These are phyloP conservation scores for Haematococcus lacustris DNA, from an alignment of 139 green algal genomes.

Conservation along the genomic window DNA sequence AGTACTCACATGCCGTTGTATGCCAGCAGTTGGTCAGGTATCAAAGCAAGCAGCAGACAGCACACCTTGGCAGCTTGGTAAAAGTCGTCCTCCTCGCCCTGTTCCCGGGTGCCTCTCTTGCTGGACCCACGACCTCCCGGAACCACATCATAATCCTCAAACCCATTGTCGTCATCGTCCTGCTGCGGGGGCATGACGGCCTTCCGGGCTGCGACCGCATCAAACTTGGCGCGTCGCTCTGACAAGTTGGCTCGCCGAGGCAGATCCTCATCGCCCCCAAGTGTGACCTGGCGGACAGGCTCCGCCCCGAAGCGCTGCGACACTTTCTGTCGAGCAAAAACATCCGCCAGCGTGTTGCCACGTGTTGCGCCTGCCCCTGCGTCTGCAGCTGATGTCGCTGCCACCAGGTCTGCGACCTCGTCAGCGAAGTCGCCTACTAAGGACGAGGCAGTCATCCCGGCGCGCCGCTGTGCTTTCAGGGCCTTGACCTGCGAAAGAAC, in stretches of 20 bases:
- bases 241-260: conserved; percentile 6
- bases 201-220: conserved; percentile 9
- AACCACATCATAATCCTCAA: conserved; percentile 20
- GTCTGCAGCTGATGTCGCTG: too few relatives aligned
- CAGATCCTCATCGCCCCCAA: conserved; percentile 41
- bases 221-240: conserved; percentile 1
- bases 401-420: too few relatives aligned
- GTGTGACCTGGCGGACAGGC: conserved; percentile 20
- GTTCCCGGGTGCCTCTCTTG: conserved; percentile 6
- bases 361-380: conserved; percentile 6
- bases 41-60: too few relatives aligned
- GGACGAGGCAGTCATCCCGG: not conserved
- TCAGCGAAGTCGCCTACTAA: too few relatives aligned
- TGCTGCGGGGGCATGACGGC: conserved; percentile 4
- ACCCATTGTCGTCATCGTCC: conserved; percentile 1
- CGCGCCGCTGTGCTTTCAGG: not conserved
- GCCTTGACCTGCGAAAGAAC: not conserved
- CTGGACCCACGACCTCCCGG: too few relatives aligned
- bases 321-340: conserved; percentile 47
- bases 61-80: conserved; percentile 47
- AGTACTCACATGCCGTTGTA: not conserved
- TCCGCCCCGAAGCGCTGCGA: conserved; percentile 67
- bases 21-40: too few relatives aligned
- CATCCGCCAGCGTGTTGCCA: conserved; percentile 26
- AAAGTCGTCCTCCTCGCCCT: conserved; percentile 64